Conservation (phyloP, 257 asterid genomes). For the Galeopsis tetrahit region DNA sequence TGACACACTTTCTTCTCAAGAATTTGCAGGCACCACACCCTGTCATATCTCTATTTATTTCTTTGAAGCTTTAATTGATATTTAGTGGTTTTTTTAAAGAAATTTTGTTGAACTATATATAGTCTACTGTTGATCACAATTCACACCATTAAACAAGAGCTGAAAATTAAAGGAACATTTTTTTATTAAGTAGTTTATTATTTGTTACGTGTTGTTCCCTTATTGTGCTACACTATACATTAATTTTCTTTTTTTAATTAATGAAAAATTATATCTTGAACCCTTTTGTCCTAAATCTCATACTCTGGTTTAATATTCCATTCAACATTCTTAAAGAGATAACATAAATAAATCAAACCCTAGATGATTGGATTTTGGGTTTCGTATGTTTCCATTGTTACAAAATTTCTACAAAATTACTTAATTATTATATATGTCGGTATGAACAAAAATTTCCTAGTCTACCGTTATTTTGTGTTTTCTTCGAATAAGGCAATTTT, state of each 20-base stretch:
- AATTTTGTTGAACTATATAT: not conserved
- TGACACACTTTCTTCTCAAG: slow-evolving; percentile 62
- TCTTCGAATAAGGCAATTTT: no score
- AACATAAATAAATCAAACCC: slow-evolving; percentile 47
- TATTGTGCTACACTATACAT: slow-evolving; percentile 63
- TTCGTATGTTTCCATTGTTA: no score
- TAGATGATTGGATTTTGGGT: slow-evolving; percentile 38
- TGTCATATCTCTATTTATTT: slow-evolving; percentile 42
- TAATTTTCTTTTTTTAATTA: slow-evolving; percentile 28
- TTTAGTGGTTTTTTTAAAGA: slow-evolving; percentile 2
- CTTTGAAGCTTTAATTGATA: not conserved
- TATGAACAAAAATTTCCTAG: no score
- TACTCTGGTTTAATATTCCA: slow-evolving; percentile 49
- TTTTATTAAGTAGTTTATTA: slow-evolving; percentile 37
- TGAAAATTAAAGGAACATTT: slow-evolving; percentile 31
- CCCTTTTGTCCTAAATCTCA: slow-evolving; percentile 39
- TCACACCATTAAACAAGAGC: slow-evolving; percentile 35
- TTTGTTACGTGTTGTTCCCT: slow-evolving; percentile 69
- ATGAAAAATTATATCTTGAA: slow-evolving; percentile 37
- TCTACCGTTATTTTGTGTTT: no score
- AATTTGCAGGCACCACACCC: slow-evolving; percentile 80
- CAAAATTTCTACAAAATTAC: no score
- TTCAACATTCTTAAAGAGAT: slow-evolving; percentile 46
- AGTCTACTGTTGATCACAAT: slow-evolving; percentile 17
- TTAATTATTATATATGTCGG: no score